Evolutionary conservation across 2,329 filamentous ascomycete genomes (phyloP).

Genomic region (Incumbomyces lentus): DNA sequence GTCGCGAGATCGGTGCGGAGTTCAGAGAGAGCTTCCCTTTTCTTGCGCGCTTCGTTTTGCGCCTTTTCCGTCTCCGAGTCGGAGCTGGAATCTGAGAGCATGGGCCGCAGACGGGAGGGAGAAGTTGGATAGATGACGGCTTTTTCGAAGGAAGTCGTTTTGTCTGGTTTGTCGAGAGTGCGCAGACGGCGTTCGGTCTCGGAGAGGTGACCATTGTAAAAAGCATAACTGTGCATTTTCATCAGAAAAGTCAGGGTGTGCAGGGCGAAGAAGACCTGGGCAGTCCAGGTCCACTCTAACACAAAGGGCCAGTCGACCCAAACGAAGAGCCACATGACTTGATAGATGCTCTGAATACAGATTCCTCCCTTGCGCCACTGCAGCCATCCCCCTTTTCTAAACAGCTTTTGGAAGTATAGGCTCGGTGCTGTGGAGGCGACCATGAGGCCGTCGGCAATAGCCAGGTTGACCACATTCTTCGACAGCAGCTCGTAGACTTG

Average conservation of each 20-base stretch:
- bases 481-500: conserved; percentile 83
- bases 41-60: conserved; percentile 16
- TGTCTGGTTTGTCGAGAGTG: conserved; percentile 67
- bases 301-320: conserved; percentile 82
- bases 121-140: conserved; percentile 66
- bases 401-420: conserved; percentile 62
- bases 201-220: conserved; percentile 92
- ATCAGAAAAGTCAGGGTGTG: conserved; percentile 88
- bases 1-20: conserved; percentile 79
- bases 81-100: conserved; percentile 16
- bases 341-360: conserved; percentile 70
- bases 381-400: conserved; percentile 47
- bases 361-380: conserved; percentile 73
- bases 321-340: conserved; percentile 64
- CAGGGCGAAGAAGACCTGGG: conserved; percentile 86
- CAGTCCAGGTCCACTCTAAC: conserved; percentile 89
- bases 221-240: conserved; percentile 98
- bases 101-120: conserved; percentile 22
- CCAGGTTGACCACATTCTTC: conserved; percentile 79
- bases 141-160: conserved; percentile 51
- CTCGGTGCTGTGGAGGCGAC: conserved; percentile 61
- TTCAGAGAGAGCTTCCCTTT: conserved; percentile 48
- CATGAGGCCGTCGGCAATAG: conserved; percentile 75
- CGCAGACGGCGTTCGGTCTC: conserved; percentile 73
- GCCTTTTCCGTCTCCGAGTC: conserved; percentile 21